phyloP scores from a whole-genome alignment of 2,329 filamentous ascomycete species.

The Cordyceps cicadae region DNA sequence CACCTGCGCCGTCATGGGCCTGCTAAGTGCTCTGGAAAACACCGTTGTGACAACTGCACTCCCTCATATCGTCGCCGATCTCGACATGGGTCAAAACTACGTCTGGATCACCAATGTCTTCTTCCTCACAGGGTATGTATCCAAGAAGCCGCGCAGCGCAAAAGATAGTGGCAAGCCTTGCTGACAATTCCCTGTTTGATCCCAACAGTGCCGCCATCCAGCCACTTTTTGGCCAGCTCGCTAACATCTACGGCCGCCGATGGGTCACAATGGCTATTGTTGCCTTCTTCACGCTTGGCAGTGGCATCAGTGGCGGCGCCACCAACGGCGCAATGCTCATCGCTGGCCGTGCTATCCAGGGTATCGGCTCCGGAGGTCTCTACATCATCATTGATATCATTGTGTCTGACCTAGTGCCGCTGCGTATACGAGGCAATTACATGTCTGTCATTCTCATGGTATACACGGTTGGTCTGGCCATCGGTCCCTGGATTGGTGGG shows the following conservation, averaged over 20 bases:
- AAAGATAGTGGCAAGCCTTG: too few relatives aligned
- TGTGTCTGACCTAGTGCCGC: conserved; percentile 35
- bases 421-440: conserved; percentile 34
- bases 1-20: conserved; percentile 2
- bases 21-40: conserved; percentile 14
- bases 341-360: conserved; percentile 30
- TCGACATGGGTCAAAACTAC: conserved; percentile 10
- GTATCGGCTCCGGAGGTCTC: conserved; percentile 18
- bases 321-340: conserved; percentile 32
- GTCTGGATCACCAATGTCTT: conserved; percentile 16
- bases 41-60: conserved; percentile 12
- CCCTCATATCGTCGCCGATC: conserved; percentile 12
- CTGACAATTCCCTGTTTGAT: too few relatives aligned
- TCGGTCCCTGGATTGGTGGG: conserved; percentile 22
- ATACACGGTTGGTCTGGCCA: conserved; percentile 22
- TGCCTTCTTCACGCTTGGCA: conserved; percentile 9
- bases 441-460: conserved; percentile 23
- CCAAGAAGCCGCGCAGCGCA: too few relatives aligned
- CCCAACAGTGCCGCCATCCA: conserved; percentile 7
- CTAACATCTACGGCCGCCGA: conserved; percentile 21
- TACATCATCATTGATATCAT: conserved; percentile 22
- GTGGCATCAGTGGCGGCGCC: conserved; percentile 32
- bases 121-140: conserved; percentile 12
- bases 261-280: conserved; percentile 13
- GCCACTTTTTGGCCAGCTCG: conserved; percentile 18